Evolutionary conservation across 805 yeast genomes (phyloP).

Genomic region (Starmera caribaea): DNA sequence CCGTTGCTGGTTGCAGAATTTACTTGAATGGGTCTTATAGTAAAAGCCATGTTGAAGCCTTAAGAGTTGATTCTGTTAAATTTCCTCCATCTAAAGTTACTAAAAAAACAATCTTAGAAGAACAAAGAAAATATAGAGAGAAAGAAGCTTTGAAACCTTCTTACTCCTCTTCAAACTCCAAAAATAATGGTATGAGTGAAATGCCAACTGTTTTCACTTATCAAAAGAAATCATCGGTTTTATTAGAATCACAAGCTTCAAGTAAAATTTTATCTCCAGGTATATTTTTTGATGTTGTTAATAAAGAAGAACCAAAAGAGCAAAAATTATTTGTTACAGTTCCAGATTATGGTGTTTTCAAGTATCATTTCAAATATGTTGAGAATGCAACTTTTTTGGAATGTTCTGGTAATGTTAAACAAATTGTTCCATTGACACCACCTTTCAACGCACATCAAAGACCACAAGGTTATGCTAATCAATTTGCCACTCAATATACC

Average conservation of each 20-base stretch:
- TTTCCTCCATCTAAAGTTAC: slow-evolving; percentile 55
- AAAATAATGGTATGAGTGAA: slow-evolving; percentile 15
- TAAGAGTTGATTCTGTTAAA: slow-evolving; percentile 40
- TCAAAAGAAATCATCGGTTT: slow-evolving; percentile 43
- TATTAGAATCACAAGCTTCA: slow-evolving; percentile 48
- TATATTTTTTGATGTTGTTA: slow-evolving; percentile 64
- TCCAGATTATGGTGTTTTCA: slow-evolving; percentile 78
- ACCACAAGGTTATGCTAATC: slow-evolving; percentile 79
- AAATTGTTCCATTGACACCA: slow-evolving; percentile 62
- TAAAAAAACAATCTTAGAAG: slow-evolving; percentile 16
- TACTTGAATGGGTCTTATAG: slow-evolving; percentile 36
- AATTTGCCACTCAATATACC: slow-evolving; percentile 78
- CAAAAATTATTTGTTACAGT: slow-evolving; percentile 61
- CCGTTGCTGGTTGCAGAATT: slow-evolving; percentile 77
- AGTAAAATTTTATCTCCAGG: slow-evolving; percentile 74
- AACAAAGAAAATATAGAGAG: slow-evolving; percentile 16
- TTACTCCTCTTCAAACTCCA: slow-evolving; percentile 18
- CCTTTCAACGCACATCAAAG: slow-evolving; percentile 61
- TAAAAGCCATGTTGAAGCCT: slow-evolving; percentile 25
- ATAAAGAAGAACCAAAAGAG: slow-evolving; percentile 13
- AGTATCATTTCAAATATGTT: slow-evolving; percentile 57
- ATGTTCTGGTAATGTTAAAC: slow-evolving; percentile 53
- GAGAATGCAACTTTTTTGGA: slow-evolving; percentile 78
- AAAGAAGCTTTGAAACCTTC: slow-evolving; percentile 22
- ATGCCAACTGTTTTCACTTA: slow-evolving; percentile 30